These are phyloP conservation scores for Monilinia fructicola DNA, from an alignment of 2,329 filamentous ascomycete species.

Conservation along the genomic window DNA sequence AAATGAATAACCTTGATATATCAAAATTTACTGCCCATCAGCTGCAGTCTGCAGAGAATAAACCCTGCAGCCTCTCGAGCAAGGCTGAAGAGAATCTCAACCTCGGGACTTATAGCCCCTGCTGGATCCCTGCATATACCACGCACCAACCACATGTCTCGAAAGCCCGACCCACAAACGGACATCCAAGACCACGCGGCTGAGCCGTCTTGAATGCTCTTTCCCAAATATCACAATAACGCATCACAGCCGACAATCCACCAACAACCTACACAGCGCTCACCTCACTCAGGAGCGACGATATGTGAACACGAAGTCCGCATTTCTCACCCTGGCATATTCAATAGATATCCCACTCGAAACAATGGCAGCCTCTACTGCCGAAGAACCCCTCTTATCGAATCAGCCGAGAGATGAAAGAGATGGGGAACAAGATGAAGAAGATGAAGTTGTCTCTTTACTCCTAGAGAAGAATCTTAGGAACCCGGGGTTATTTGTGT, in stretches of 20 bases:
- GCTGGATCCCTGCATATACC: background rate
- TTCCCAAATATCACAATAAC: background rate
- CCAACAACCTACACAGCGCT: background rate
- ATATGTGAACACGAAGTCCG: constrained; percentile 2
- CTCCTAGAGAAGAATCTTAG: constrained; percentile 37
- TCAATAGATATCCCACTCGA: constrained; percentile 2
- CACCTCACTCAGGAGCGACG: background rate
- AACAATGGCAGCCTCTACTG: constrained; percentile 17
- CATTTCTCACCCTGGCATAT: constrained; percentile 6
- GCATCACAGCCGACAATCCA: background rate
- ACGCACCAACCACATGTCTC: background rate
- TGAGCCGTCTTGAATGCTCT: background rate
- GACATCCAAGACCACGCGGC: constrained; percentile 2
- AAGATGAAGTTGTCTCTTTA: constrained; percentile 32
- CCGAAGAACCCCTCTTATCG: constrained; percentile 21
- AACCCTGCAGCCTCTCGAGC: background rate
- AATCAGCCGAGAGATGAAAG: background rate
- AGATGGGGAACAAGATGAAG: constrained; percentile 12
- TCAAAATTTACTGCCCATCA: no score
- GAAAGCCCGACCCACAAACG: background rate
- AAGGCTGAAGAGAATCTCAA: background rate
- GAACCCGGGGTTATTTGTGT: constrained; percentile 51
- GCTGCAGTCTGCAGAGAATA: no score
- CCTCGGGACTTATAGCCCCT: background rate
- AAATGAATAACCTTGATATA: no score